phyloP scores from a whole-genome alignment of 495 filamentous ascomycete genomes.

The Polyplosphaeria fusca region DNA sequence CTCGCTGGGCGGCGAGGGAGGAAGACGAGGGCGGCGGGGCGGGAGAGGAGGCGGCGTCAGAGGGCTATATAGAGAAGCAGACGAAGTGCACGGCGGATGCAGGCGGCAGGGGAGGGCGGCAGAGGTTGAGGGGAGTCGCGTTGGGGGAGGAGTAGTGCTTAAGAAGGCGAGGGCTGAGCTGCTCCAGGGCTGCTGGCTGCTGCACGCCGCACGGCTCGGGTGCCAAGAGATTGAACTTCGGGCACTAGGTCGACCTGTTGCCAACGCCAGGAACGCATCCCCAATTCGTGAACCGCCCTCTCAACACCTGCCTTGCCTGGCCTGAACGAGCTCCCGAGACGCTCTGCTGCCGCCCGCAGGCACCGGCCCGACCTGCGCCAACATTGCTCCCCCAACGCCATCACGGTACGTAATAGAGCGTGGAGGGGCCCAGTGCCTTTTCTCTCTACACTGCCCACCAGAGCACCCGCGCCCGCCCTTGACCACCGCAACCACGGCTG shows the following conservation, averaged over 20 bases:
- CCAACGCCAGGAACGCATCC: too few species aligned
- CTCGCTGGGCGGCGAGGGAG: too few species aligned
- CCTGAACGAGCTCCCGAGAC: neutral
- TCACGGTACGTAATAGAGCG: slow-evolving; percentile 19
- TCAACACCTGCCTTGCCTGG: too few species aligned
- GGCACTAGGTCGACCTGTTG: too few species aligned
- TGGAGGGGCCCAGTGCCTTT: slow-evolving; percentile 3
- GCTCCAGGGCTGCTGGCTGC: too few species aligned
- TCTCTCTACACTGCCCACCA: neutral
- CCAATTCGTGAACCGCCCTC: too few species aligned
- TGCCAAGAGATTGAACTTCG: too few species aligned
- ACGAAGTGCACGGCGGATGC: neutral
- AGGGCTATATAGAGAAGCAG: neutral
- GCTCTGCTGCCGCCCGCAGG: slow-evolving; percentile 2
- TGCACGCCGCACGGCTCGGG: too few species aligned
- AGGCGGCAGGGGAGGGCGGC: neutral
- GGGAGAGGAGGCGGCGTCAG: neutral
- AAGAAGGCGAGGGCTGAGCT: too few species aligned
- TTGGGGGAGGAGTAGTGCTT: too few species aligned
- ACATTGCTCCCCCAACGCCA: slow-evolving; percentile 7
- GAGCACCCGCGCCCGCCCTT: neutral
- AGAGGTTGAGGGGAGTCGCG: too few species aligned
- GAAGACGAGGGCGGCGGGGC: neutral
- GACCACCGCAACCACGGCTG: neutral
- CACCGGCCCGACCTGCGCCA: slow-evolving; percentile 9